These are phyloP conservation scores for Binderoboletus segoi DNA, from an alignment of 1,284 basidiomycete genomes.

Conservation along the genomic window DNA sequence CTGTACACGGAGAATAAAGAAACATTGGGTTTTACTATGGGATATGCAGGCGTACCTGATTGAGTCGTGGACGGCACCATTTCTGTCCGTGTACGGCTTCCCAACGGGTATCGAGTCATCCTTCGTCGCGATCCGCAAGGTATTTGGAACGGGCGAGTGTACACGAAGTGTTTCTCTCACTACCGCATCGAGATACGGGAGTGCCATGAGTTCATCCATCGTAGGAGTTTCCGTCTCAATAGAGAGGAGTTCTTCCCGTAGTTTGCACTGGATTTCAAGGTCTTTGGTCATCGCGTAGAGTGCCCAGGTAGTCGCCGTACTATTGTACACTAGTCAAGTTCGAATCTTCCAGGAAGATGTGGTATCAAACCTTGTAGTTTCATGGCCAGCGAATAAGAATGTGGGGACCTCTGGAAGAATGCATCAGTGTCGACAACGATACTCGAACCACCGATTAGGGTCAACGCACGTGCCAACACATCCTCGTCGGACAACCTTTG, in stretches of 20 bases:
- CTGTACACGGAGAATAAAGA: not conserved
- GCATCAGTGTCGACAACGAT: not conserved
- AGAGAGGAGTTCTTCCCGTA: not conserved
- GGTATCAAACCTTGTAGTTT: slow-evolving; percentile 46
- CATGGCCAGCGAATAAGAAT: slow-evolving; percentile 66
- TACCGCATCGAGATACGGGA: slow-evolving; percentile 2
- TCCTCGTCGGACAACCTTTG: not conserved
- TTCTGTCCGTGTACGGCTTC: not conserved
- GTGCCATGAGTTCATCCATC: not conserved
- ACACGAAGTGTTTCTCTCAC: slow-evolving; percentile 1
- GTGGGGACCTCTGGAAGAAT: slow-evolving; percentile 36
- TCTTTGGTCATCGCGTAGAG: slow-evolving; percentile 33
- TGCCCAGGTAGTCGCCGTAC: slow-evolving; percentile 60
- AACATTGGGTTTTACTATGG: not conserved
- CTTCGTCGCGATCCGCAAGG: not conserved
- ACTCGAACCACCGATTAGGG: not conserved
- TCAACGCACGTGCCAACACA: not conserved
- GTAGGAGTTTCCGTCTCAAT: not conserved
- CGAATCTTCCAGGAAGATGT: not conserved
- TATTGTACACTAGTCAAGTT: slow-evolving; percentile 11
- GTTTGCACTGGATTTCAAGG: not conserved
- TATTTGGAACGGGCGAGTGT: not conserved
- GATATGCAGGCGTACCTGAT: not conserved
- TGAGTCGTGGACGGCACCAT: not conserved
- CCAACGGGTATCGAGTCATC: not conserved